These are phyloP conservation scores for Colletotrichum chrysophilum DNA, from an alignment of 2,329 filamentous ascomycete genomes.

Conservation along the genomic window DNA sequence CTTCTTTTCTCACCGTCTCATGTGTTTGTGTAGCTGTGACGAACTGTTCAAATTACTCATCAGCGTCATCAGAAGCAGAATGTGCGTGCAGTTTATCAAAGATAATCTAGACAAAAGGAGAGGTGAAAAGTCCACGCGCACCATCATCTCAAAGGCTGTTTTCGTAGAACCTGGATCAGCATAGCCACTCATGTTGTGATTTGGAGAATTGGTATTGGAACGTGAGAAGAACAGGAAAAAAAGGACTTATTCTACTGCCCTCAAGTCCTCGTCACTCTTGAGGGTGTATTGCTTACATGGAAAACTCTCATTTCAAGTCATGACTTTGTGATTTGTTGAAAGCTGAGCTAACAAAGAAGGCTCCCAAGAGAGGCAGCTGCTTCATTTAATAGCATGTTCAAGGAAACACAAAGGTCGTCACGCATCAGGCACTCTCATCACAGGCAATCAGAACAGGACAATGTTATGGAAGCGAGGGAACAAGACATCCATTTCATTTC, in stretches of 20 bases:
- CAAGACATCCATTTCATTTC: constrained; percentile 23
- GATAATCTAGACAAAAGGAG: neutral
- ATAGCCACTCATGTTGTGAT: neutral
- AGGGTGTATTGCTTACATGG: too few species aligned
- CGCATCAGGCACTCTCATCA: neutral
- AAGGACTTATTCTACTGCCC: neutral
- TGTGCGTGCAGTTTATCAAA: neutral
- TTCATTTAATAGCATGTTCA: neutral
- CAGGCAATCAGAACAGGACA: too few species aligned
- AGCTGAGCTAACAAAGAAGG: neutral
- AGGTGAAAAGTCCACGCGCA: neutral
- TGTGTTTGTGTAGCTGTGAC: neutral
- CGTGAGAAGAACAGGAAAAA: accelerated
- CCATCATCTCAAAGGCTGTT: neutral
- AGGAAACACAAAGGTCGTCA: neutral
- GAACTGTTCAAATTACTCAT: neutral
- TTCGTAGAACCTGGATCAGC: neutral
- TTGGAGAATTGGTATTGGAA: neutral
- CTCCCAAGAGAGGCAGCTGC: neutral
- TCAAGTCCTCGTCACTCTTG: neutral
- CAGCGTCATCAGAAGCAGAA: neutral
- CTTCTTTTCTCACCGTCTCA: neutral
- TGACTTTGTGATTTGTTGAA: neutral
- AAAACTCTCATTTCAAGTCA: too few species aligned
- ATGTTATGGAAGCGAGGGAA: neutral